Conservation (phyloP, 2,329 filamentous ascomycete genomes). For the Pyricularia sp. region DNA sequence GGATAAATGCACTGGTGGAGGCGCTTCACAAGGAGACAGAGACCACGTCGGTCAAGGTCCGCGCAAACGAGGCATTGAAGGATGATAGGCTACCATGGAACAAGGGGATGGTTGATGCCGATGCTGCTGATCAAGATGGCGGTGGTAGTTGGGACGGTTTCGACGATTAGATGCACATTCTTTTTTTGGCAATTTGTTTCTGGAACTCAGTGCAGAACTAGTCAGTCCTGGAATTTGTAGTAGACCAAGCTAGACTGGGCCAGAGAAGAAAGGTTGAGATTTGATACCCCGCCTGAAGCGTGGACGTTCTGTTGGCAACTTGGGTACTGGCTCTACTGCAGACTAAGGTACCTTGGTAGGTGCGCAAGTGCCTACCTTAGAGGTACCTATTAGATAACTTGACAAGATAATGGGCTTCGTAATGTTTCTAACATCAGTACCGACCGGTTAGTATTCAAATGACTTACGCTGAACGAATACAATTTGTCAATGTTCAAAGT, state of each 20-base stretch:
- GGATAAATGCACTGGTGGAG: slow-evolving; percentile 41
- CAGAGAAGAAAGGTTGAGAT: not conserved
- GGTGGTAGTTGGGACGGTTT: slow-evolving; percentile 57
- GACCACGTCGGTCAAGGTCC: slow-evolving; percentile 57
- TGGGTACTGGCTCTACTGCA: too few species aligned
- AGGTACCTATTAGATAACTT: too few species aligned
- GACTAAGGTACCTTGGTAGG: too few species aligned
- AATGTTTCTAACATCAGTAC: not conserved
- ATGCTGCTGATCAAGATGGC: slow-evolving; percentile 21
- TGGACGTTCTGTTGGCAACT: not conserved
- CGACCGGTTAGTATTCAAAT: not conserved
- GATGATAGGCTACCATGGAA: slow-evolving; percentile 65
- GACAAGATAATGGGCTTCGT: not conserved
- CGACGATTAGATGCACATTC: slow-evolving; percentile 38
- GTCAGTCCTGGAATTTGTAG: not conserved
- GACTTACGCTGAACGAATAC: not conserved
- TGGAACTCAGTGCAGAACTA: not conserved
- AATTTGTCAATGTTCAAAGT: not conserved
- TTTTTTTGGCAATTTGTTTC: not conserved
- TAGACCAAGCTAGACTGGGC: not conserved
- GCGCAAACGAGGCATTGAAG: slow-evolving; percentile 54
- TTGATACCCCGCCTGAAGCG: not conserved
- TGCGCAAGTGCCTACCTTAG: too few species aligned
- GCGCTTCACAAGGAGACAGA: slow-evolving; percentile 41
- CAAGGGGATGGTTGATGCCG: slow-evolving; percentile 17